These are phyloP conservation scores for Suillus clintonianus DNA, from an alignment of 768 basidiomycete genomes.

Conservation along the genomic window DNA sequence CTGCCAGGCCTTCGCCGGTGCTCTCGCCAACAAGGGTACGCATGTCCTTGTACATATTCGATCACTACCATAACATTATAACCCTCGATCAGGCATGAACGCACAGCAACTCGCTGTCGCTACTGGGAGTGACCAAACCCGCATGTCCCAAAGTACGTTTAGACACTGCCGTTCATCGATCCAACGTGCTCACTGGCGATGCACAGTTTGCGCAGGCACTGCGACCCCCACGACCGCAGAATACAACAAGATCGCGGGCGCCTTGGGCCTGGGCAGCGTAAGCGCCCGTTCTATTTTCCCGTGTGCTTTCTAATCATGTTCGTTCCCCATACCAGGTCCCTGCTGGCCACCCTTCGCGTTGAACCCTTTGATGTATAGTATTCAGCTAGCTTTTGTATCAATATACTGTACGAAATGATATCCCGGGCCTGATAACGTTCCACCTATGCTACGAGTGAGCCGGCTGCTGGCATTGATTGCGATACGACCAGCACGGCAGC, in stretches of 20 bases:
- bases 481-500: background rate
- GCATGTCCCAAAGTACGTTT: background rate
- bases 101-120: background rate
- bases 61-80: background rate
- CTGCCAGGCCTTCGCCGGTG: background rate
- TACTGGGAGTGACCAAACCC: background rate
- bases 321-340: background rate
- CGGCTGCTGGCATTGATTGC: background rate
- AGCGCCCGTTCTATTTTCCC: conserved; percentile 14
- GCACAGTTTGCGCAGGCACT: conserved; percentile 50
- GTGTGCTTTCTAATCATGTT: background rate
- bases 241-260: conserved; percentile 48
- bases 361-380: background rate
- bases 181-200: background rate
- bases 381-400: background rate
- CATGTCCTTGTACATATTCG: background rate
- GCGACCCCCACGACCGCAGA: conserved; percentile 47
- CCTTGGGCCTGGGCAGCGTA: conserved; percentile 27
- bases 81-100: background rate
- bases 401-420: background rate
- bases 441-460: background rate
- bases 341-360: background rate
- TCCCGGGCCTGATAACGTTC: background rate
- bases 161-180: background rate
- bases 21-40: background rate